Evolutionary conservation across 129 eudicot genomes (phyloP).

Genomic region (Tagetes patula): DNA sequence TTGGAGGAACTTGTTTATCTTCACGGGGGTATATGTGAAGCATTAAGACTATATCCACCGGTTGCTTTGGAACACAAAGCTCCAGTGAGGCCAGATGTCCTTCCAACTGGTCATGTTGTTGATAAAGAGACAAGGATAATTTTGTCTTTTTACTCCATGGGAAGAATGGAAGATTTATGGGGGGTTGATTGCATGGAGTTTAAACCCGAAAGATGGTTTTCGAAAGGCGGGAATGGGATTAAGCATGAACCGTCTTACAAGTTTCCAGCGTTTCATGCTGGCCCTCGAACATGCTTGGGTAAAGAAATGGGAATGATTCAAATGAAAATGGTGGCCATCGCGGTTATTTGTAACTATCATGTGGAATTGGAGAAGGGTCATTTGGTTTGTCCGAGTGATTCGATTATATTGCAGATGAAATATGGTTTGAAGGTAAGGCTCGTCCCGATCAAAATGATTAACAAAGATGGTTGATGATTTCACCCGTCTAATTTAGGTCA

Average conservation of each 20-base stretch:
- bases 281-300: conserved; percentile 14
- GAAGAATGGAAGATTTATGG: conserved; percentile 21
- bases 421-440: conserved; percentile 22
- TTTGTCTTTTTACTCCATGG: conserved; percentile 16
- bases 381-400: conserved; percentile 25
- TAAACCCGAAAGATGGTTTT: conserved; percentile 23
- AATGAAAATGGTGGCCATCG: conserved; percentile 20
- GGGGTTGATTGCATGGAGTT: conserved; percentile 20
- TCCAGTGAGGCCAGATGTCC: conserved; percentile 7
- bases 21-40: conserved; percentile 19
- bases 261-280: conserved; percentile 17
- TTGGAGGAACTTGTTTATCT: conserved; percentile 8
- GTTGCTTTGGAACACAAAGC: conserved; percentile 22
- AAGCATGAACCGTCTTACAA: conserved; percentile 21
- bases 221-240: background rate
- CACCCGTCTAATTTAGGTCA: background rate
- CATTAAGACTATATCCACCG: conserved; percentile 23
- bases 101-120: conserved; percentile 23
- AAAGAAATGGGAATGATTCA: conserved; percentile 22
- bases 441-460: background rate
- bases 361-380: conserved; percentile 19
- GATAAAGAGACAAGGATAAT: conserved; percentile 19
- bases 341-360: conserved; percentile 5
- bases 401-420: conserved; percentile 20
- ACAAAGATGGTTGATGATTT: background rate